Conservation (phyloP, 2,329 filamentous ascomycete species). For the Fusarium odoratissimum region DNA sequence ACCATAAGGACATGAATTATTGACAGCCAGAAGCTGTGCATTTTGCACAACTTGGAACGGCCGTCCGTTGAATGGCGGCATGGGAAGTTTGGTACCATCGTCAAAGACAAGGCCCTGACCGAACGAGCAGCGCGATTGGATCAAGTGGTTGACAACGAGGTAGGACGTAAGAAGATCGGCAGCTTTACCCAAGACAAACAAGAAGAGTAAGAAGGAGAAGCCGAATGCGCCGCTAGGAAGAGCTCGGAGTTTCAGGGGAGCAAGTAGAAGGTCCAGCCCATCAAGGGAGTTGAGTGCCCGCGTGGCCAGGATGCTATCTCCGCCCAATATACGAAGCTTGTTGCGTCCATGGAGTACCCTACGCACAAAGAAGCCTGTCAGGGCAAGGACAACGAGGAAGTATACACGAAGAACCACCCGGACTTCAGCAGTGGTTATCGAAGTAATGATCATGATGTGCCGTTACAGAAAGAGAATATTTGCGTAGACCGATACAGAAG, state of each 20-base stretch:
- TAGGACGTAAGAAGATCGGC: conserved; percentile 1
- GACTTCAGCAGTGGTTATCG: not conserved
- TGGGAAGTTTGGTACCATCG: not conserved
- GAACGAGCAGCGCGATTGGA: not conserved
- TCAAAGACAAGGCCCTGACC: not conserved
- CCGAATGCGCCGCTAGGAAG: not conserved
- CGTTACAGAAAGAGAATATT: not conserved
- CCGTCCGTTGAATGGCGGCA: not conserved
- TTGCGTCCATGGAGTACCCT: not conserved
- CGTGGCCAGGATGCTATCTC: not conserved
- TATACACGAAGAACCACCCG: not conserved
- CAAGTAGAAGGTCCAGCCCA: not conserved
- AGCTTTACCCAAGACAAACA: not conserved
- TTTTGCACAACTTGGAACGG: not conserved
- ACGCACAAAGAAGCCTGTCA: not conserved
- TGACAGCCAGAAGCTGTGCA: not conserved
- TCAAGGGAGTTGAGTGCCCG: not conserved
- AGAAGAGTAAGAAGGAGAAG: not conserved
- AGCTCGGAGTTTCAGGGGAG: not conserved
- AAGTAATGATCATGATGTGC: not conserved
- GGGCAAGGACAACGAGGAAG: not conserved
- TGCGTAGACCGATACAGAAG: not conserved
- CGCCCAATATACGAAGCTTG: not conserved
- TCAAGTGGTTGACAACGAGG: not conserved
- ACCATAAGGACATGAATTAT: not conserved